Base-by-base conservation (phyloP, 2,329 filamentous ascomycete genomes). In the Penicillium sp. region DNA sequence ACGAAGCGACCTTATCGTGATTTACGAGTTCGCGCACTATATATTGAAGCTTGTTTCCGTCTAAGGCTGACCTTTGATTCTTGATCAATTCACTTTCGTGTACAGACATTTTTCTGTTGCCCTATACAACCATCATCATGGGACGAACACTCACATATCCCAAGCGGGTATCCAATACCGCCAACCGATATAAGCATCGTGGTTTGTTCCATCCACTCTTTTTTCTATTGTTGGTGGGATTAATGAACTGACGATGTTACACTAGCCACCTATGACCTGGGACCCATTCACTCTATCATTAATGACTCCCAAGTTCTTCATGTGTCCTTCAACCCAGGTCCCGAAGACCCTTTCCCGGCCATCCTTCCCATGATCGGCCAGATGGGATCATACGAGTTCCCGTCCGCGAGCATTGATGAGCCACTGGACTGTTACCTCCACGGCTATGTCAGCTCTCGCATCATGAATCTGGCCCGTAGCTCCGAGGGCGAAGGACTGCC, bases 361-460 rank as follows among this genome's bases (percentile, higher is more conserved):
- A 88, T 89, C 58, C 83, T 96, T 1, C 92, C 92, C 64, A 94
- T 96, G 91, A 91, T 96, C 70, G 91, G 91, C 56, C 88, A 91
- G 70, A 90, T 95, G 84, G 91, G 88, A 13, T 91, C 88, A 26
- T 95, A 89, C 73, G 82, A 82, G 9, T 79, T 81, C 61, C 89
- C 89, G 5, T 88, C 85, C 58, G 83, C 86, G 17, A 82, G 83
- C 56, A 76, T 85, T 19, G 82, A 85, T 55, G 88, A 92, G 66
- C 87, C 89, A 0, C 82, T 92, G 5, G 89, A 93, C 61, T 84
- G 90, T 64, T 96, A 96, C 75, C 84, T 96, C 8, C 92, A 96
- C 77, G 92, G 92, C 72, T 96, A 94, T 76, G 89, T 94, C 68
- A 91, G 88, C 62, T 88, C 88, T 0, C 89, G 92, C 8, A 82